These are phyloP conservation scores for Neonectria faginata DNA, from an alignment of 2,329 filamentous ascomycete genomes.

Conservation along the genomic window DNA sequence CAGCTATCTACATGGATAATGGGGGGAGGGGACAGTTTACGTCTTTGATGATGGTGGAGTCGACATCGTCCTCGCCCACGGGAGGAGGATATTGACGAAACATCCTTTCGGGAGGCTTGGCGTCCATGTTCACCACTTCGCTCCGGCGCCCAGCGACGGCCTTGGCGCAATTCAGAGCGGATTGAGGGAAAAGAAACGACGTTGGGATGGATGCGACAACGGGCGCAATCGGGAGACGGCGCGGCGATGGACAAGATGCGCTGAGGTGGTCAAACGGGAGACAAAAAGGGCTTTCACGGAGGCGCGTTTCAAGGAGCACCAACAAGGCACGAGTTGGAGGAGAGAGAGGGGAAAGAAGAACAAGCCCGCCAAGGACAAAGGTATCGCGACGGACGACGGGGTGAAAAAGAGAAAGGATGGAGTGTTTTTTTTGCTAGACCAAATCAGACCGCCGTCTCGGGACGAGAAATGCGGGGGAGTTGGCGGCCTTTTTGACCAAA, in stretches of 20 bases:
- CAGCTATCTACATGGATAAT: neutral
- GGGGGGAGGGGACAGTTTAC: constrained; percentile 26
- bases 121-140: constrained; percentile 36
- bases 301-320: constrained; percentile 54
- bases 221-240: constrained; percentile 19
- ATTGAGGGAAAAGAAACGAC: neutral
- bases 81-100: constrained; percentile 43
- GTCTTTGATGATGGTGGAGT: constrained; percentile 43
- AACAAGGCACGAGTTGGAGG: constrained; percentile 60
- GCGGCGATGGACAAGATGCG: constrained; percentile 12
- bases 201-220: constrained; percentile 5
- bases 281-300: neutral
- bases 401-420: constrained; percentile 16
- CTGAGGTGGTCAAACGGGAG: neutral
- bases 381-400: constrained; percentile 17
- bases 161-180: constrained; percentile 12
- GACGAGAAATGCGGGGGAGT: constrained; percentile 43
- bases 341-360: constrained; percentile 44
- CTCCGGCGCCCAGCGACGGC: constrained; percentile 26
- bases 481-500: constrained; percentile 35
- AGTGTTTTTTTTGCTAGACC: constrained; percentile 19
- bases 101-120: constrained; percentile 34
- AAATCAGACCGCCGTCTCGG: constrained; percentile 33
- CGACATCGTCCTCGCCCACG: constrained; percentile 43
- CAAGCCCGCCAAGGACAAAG: neutral